These are phyloP conservation scores for Termitomyces sp. DNA, from an alignment of 768 basidiomycete species.

Conservation along the genomic window DNA sequence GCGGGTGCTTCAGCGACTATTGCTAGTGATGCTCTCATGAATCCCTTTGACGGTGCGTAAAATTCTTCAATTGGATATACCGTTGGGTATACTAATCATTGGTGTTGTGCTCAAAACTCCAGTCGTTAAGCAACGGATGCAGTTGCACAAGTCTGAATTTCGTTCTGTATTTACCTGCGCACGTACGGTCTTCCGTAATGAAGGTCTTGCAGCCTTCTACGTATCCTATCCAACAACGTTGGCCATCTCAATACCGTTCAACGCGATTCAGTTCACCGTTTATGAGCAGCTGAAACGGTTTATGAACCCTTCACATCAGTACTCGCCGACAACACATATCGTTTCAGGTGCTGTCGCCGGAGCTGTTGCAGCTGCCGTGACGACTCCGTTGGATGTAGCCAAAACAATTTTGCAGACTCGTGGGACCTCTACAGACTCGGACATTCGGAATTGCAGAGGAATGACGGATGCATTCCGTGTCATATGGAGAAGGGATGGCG, in stretches of 20 bases:
- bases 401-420: conserved; percentile 97
- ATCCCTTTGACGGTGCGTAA: conserved; percentile 93
- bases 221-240: conserved; percentile 98
- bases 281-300: conserved; percentile 91
- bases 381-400: conserved; percentile 95
- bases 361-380: conserved; percentile 91
- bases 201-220: conserved; percentile 92
- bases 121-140: conserved; percentile 99
- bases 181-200: conserved; percentile 75
- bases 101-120: conserved; percentile 7
- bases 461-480: conserved; percentile 88
- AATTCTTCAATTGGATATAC: conserved; percentile 6
- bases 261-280: conserved; percentile 95
- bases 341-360: conserved; percentile 91
- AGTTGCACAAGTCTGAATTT: conserved; percentile 91
- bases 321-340: conserved; percentile 93
- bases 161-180: conserved; percentile 87
- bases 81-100: background rate
- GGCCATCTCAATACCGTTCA: conserved; percentile 96
- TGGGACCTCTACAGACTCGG: conserved; percentile 80
- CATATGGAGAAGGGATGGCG: conserved; percentile 83
- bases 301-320: conserved; percentile 81
- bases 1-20: conserved; percentile 96
- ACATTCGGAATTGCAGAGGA: conserved; percentile 81
- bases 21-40: conserved; percentile 97